Evolutionary conservation across 73 alveolate species (phyloP), one percentile per base, ranked within the genome.

Genomic region (Tetrahymena elliotti): DNA sequence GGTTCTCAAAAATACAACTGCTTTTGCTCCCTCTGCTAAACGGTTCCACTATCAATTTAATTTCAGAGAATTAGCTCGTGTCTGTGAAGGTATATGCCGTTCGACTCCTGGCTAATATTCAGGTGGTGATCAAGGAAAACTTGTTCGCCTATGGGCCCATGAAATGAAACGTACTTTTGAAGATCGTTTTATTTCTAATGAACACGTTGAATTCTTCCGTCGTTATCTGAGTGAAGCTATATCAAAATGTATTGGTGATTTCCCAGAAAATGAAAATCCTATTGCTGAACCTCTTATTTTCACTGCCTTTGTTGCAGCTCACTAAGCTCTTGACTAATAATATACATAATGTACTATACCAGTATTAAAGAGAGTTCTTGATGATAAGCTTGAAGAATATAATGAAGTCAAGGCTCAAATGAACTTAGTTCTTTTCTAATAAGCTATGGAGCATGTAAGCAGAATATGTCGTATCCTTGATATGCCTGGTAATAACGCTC

Each of bases 11-110:
- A 97, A 97, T 24, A 99, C 99, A 4, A 95, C 88, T 68, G 88
- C 97, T 68, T 99, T 98, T 99, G 95, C 99, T 99, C 99, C 99
- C 34, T 97, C 99, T 24, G 99, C 99, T 4, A 97, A 97, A 84
- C 99, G 99, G 97, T 99, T 98, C 99, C 99, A 99, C 96, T 99
- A 99, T 97, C 99, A 98, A 97, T 99, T 99, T 99, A 99, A 99
- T 98, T 96, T 99, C 98, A 98, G 99, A 98, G 99, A 98, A 95
- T 97, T 98, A 54, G 98, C 99, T 82, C 96, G 98, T 88, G 98
- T 98, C 54, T 98, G 98, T 39, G 99, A 98, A 93, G 99, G 99
- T 94, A 52, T 99, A 83, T 96, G 99, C 98, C 98, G 98, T 96
- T 96, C 99, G 35, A 96, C 98, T 27, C 99, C 99, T 7, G 97